A percentile compares a stretch with the other conserved stretches of the same genome.
Conservation (phyloP, 169 alveolate genomes). For the Plasmodium sp. region DNA sequence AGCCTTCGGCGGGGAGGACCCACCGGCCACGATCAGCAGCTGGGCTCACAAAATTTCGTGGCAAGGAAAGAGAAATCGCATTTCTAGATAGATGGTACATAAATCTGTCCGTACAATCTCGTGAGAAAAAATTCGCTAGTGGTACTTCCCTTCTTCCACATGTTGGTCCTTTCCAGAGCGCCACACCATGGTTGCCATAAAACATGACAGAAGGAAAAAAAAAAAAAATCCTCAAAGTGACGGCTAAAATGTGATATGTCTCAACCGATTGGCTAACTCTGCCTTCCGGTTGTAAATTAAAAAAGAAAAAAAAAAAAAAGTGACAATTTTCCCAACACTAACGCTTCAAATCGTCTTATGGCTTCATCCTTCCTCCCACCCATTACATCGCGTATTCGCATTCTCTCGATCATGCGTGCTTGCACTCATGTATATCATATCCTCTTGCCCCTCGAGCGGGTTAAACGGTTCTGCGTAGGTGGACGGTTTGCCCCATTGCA, state of each 20-base stretch:
- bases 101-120: background rate
- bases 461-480: background rate
- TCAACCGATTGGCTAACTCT: background rate
- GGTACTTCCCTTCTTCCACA: background rate
- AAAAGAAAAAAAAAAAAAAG: background rate
- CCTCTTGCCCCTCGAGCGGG: background rate
- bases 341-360: background rate
- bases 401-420: background rate
- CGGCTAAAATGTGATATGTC: background rate
- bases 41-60: background rate
- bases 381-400: background rate
- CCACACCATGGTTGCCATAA: background rate
- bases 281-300: background rate
- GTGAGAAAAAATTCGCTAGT: background rate
- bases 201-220: background rate
- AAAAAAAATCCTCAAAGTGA: background rate
- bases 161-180: background rate
- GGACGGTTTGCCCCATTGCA: background rate
- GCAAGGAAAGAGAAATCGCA: background rate
- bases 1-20: background rate
- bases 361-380: background rate
- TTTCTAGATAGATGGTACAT: background rate
- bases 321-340: background rate
- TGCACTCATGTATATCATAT: background rate
- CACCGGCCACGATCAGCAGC: background rate